A percentile compares a stretch with the other conserved stretches of the same genome.
Conservation (phyloP, 1,284 basidiomycete genomes). For the Mycena sp. region DNA sequence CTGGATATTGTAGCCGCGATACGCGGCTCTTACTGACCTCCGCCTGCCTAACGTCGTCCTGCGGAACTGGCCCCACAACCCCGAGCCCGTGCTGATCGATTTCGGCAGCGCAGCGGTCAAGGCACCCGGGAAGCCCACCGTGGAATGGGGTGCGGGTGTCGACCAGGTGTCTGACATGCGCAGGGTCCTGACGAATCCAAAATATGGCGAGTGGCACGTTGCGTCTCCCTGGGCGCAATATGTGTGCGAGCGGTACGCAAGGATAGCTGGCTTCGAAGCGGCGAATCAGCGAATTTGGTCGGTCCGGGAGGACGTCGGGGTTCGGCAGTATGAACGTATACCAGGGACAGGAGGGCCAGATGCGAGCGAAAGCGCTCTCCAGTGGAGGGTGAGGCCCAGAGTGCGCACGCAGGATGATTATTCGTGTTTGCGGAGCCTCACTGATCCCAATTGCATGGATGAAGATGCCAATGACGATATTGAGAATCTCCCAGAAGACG, state of each 20-base stretch:
- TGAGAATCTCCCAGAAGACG: no score
- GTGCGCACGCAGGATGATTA: no score
- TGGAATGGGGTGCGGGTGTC: background rate
- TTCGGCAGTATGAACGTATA: no score
- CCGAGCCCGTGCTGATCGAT: slow-evolving; percentile 17
- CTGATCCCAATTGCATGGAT: no score
- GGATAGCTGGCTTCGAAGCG: no score
- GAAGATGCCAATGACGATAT: no score
- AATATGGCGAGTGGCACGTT: slow-evolving; percentile 1
- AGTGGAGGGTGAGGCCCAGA: no score
- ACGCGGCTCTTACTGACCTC: background rate
- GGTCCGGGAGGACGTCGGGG: no score
- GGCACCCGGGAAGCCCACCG: background rate
- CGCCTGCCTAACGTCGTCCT: slow-evolving; percentile 8
- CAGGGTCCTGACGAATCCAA: background rate
- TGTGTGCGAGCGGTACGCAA: background rate
- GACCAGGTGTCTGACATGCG: slow-evolving; percentile 1
- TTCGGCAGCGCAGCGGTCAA: background rate
- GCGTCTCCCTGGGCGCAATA: background rate
- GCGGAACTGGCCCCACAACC: background rate
- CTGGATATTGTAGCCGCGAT: background rate
- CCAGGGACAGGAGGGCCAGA: no score
- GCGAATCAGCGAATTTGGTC: no score
- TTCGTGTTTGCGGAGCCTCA: no score
- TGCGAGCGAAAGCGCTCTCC: no score